phyloP scores from a whole-genome alignment of 2,329 filamentous ascomycete species.

The Chrysoporthe puriensis region DNA sequence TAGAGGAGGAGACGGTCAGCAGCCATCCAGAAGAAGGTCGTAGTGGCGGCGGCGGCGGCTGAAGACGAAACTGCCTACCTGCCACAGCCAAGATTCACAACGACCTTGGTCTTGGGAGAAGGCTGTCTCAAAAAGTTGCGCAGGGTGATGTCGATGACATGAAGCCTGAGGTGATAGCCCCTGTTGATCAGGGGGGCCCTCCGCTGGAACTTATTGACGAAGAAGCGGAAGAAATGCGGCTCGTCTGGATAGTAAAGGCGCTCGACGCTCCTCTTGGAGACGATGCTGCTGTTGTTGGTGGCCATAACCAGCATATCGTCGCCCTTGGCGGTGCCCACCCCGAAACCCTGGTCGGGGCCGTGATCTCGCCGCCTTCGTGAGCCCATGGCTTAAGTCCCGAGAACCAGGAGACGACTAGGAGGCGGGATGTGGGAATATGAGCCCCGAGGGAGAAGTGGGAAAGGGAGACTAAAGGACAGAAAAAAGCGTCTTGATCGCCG shows the following conservation, averaged over 20 bases:
- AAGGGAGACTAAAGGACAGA: not conserved
- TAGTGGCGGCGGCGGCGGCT: not conserved
- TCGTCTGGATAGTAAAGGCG: conserved; percentile 78
- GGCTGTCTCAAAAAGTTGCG: conserved; percentile 66
- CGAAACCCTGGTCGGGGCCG: not conserved
- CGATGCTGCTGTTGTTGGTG: conserved; percentile 78
- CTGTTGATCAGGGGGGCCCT: conserved; percentile 89
- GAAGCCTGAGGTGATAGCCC: conserved; percentile 85
- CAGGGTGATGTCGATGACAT: conserved; percentile 76
- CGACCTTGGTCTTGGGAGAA: conserved; percentile 64
- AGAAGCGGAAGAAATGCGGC: conserved; percentile 84
- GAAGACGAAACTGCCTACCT: conserved; percentile 64
- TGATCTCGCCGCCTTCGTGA: not conserved
- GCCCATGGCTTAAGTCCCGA: not conserved
- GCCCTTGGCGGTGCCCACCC: conserved; percentile 27
- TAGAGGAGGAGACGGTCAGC: conserved; percentile 40
- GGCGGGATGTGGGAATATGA: not conserved
- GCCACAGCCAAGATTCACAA: conserved; percentile 87
- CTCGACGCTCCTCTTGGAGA: conserved; percentile 92
- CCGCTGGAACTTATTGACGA: conserved; percentile 81
- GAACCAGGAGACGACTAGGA: not conserved
- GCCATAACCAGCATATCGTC: conserved; percentile 35
- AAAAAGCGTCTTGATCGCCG: not conserved
- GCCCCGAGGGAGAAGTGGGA: not conserved
- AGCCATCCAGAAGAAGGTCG: conserved; percentile 10